Conservation (phyloP, 2,329 filamentous ascomycete species). For the Calonectria pseudoreteaudii region DNA sequence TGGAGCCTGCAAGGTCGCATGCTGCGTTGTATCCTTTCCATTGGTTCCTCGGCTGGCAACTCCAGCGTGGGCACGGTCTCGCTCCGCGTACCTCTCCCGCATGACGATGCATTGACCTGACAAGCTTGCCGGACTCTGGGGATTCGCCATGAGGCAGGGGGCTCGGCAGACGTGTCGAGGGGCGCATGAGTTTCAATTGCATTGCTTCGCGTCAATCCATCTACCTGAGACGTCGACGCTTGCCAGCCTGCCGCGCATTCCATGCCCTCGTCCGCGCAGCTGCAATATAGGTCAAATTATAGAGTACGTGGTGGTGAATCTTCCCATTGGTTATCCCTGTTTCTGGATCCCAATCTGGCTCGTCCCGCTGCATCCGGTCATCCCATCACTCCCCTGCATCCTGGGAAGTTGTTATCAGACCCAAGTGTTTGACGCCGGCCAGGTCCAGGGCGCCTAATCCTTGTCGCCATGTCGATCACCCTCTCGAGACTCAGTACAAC, state of each 20-base stretch:
- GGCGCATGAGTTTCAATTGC: constrained; percentile 18
- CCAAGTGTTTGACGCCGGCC: background rate
- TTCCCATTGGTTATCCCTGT: background rate
- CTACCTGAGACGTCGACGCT: constrained; percentile 24
- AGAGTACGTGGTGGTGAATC: background rate
- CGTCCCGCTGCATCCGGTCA: constrained; percentile 5
- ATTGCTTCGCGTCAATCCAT: constrained; percentile 15
- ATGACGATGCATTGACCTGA: constrained; percentile 17
- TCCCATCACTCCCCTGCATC: background rate
- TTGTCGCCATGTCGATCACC: background rate
- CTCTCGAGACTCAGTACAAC: background rate
- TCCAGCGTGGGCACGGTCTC: constrained; percentile 3
- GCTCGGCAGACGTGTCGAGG: background rate
- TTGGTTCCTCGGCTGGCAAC: background rate
- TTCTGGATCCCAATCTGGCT: background rate
- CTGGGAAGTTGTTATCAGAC: background rate
- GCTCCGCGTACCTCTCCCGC: constrained; percentile 19
- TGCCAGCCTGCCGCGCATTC: background rate
- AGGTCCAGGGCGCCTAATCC: background rate
- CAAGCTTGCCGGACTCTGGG: background rate
- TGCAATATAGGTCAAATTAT: background rate
- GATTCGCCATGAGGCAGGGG: background rate
- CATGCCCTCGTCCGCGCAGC: background rate
- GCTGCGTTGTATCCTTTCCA: background rate
- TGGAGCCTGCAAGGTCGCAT: background rate